Evolutionary conservation across 345 rosid genomes (phyloP).

Genomic region (Ricinus communis): DNA sequence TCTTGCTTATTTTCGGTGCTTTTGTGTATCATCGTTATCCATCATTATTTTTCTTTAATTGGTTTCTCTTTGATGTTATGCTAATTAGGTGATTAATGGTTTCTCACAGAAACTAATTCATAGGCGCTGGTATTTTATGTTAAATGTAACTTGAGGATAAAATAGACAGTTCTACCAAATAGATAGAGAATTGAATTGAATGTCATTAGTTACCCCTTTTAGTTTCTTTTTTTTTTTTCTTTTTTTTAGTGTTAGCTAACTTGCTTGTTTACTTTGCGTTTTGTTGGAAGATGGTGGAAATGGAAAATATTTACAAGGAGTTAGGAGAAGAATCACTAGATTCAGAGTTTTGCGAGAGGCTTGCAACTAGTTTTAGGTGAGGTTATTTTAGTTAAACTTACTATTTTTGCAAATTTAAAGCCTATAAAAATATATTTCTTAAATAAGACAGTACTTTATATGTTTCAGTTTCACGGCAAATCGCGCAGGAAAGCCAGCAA

Average conservation of each 20-base stretch:
- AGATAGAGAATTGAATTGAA: neutral
- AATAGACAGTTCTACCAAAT: neutral
- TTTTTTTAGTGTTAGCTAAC: neutral
- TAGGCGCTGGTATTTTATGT: neutral
- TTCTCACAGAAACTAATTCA: neutral
- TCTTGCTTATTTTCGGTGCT: neutral
- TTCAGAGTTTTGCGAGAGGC: slow-evolving; percentile 54
- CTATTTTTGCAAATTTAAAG: neutral
- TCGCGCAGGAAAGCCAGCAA: slow-evolving; percentile 51
- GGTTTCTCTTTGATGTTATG: slow-evolving; percentile 8
- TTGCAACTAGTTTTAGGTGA: slow-evolving; percentile 70
- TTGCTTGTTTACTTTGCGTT: slow-evolving; percentile 1
- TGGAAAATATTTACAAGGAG: slow-evolving; percentile 71
- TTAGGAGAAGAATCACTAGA: slow-evolving; percentile 50
- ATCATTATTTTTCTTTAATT: neutral
- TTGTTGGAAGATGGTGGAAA: slow-evolving; percentile 54
- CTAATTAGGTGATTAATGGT: neutral
- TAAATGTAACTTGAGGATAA: neutral
- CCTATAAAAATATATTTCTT: too few species aligned
- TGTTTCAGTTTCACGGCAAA: slow-evolving; percentile 50
- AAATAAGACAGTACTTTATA: slow-evolving; percentile 1
- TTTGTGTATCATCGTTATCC: neutral
- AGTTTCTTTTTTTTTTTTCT: neutral
- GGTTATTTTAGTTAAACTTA: neutral
- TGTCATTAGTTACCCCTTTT: neutral